Evolutionary conservation across 805 yeast genomes (phyloP).

Genomic region (Teunomyces lycoperdinae): DNA sequence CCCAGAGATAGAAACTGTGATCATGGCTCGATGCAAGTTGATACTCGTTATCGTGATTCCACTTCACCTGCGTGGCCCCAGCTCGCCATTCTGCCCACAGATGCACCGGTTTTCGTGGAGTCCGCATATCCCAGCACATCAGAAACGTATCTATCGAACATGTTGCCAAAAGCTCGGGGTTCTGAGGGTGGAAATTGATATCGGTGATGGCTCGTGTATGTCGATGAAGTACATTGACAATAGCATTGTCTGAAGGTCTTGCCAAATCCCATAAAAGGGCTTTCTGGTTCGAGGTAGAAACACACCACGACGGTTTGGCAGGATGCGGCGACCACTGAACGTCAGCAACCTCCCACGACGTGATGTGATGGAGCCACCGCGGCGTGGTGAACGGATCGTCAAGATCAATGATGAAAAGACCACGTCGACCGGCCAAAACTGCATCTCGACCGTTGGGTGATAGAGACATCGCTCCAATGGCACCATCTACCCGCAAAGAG

Average conservation of each 20-base stretch:
- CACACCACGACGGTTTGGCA: slow-evolving; percentile 83
- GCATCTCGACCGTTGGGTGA: slow-evolving; percentile 92
- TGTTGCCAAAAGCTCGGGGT: slow-evolving; percentile 87
- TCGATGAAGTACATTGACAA: slow-evolving; percentile 82
- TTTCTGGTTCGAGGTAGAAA: slow-evolving; percentile 92
- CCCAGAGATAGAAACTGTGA: slow-evolving; percentile 82
- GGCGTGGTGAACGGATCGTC: slow-evolving; percentile 97
- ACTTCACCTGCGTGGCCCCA: slow-evolving; percentile 91
- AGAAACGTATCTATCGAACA: slow-evolving; percentile 90
- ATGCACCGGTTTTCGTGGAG: slow-evolving; percentile 68
- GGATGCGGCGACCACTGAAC: slow-evolving; percentile 97
- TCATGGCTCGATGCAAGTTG: slow-evolving; percentile 87
- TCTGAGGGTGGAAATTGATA: slow-evolving; percentile 83
- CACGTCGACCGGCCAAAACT: slow-evolving; percentile 80
- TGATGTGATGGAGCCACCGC: slow-evolving; percentile 85
- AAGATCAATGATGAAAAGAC: slow-evolving; percentile 84
- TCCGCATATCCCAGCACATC: slow-evolving; percentile 86
- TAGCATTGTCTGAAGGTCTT: slow-evolving; percentile 65
- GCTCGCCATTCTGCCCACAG: slow-evolving; percentile 94
- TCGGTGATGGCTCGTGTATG: slow-evolving; percentile 95
- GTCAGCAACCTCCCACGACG: slow-evolving; percentile 98
- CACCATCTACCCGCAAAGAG: slow-evolving; percentile 83
- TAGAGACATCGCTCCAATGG: slow-evolving; percentile 86
- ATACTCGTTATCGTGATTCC: slow-evolving; percentile 77
- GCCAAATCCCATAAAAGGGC: slow-evolving; percentile 93